Evolutionary conservation across 2,329 filamentous ascomycete species (phyloP).

Genomic region (Fusarium hostae): DNA sequence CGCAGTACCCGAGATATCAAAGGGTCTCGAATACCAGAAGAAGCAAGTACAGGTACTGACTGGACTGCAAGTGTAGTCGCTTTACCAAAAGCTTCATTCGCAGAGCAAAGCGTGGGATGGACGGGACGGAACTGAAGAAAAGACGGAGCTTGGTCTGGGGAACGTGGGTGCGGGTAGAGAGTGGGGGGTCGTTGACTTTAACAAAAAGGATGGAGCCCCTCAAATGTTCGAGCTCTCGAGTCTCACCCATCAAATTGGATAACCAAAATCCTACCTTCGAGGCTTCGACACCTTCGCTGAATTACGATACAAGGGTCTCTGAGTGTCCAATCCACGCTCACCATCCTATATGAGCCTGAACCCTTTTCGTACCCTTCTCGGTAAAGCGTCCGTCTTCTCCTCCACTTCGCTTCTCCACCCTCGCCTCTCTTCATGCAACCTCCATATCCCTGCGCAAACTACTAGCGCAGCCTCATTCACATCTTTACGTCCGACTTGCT

Average conservation of each 20-base stretch:
- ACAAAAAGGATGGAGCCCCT: conserved; percentile 23
- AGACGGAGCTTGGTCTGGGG: conserved; percentile 28
- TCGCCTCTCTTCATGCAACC: conserved; percentile 32
- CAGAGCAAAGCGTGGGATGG: conserved; percentile 33
- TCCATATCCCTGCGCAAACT: conserved; percentile 30
- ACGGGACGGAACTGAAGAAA: conserved; percentile 15
- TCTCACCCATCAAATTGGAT: conserved; percentile 14
- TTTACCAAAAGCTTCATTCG: conserved; percentile 6
- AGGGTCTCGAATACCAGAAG: conserved; percentile 10
- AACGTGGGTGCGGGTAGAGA: conserved; percentile 36
- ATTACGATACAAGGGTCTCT: neutral
- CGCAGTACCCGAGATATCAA: neutral
- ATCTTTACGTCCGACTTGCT: conserved; percentile 5
- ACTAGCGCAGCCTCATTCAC: conserved; percentile 42
- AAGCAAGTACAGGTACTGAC: conserved; percentile 16
- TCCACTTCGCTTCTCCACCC: conserved; percentile 35
- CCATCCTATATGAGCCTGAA: conserved; percentile 23
- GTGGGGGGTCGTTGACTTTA: conserved; percentile 38
- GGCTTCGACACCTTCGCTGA: neutral
- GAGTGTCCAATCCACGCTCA: conserved; percentile 17
- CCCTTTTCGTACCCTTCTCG: conserved; percentile 37
- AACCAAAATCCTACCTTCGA: conserved; percentile 1
- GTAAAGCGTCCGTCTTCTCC: conserved; percentile 36
- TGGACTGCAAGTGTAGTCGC: neutral
- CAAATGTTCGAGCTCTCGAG: neutral